Conservation (phyloP, 495 filamentous ascomycete genomes). For the Daldinia concentrica region DNA sequence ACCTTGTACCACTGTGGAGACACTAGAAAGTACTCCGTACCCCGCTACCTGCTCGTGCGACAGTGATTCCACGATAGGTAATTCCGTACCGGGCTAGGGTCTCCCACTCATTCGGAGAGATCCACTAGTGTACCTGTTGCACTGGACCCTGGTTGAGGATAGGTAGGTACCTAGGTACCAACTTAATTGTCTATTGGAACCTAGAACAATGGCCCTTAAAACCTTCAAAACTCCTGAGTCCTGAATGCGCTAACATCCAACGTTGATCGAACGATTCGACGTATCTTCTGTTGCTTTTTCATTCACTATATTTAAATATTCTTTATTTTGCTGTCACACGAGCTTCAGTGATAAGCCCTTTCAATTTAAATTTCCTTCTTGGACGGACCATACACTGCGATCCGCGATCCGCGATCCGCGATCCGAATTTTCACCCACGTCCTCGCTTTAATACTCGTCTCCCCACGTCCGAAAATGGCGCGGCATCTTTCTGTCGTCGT, state of each 20-base stretch:
- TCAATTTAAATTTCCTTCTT: background rate
- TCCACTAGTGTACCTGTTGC: background rate
- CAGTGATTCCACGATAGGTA: background rate
- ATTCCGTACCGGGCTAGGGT: background rate
- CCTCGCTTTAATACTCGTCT: background rate
- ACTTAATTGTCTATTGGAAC: background rate
- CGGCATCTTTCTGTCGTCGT: constrained; percentile 45
- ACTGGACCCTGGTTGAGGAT: background rate
- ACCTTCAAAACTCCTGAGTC: constrained; percentile 15
- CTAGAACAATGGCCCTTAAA: constrained; percentile 11
- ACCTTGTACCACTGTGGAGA: too few species aligned
- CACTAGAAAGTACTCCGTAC: too few species aligned
- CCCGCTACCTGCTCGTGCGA: background rate
- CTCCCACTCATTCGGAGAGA: background rate
- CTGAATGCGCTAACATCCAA: constrained; percentile 19
- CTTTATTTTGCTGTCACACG: constrained; percentile 1
- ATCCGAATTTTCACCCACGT: background rate
- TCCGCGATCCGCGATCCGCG: background rate
- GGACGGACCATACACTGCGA: background rate
- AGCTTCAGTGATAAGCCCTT: background rate
- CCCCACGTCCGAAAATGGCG: constrained; percentile 35
- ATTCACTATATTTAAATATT: background rate
- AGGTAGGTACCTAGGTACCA: too few species aligned
- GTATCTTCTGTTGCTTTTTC: constrained; percentile 20
- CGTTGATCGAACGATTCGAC: constrained; percentile 25